These are phyloP conservation scores for Ophiostoma populinum DNA, from an alignment of 2,329 filamentous ascomycete species.

Conservation along the genomic window DNA sequence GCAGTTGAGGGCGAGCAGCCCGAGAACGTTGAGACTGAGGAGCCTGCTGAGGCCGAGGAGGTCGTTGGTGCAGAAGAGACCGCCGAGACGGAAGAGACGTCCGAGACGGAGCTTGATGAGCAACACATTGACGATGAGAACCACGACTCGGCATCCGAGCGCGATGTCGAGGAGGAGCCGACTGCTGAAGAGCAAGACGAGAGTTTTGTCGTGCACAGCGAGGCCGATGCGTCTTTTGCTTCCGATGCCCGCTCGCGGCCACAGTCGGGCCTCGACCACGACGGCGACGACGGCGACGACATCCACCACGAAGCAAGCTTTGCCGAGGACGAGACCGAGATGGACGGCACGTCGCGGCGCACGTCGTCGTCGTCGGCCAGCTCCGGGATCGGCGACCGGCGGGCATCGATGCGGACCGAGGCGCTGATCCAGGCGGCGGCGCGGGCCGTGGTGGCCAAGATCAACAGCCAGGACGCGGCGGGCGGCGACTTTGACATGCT, in stretches of 20 bases:
- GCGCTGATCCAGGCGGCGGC: conserved; percentile 36
- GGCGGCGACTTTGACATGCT: not conserved
- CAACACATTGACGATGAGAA: too few species aligned
- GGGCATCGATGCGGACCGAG: conserved; percentile 28
- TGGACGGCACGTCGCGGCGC: not conserved
- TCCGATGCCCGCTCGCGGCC: not conserved
- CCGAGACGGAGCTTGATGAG: too few species aligned
- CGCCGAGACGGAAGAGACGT: too few species aligned
- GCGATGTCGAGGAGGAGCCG: not conserved
- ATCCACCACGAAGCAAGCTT: not conserved
- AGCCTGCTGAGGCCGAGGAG: not conserved
- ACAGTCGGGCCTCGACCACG: not conserved
- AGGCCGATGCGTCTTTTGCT: conserved; percentile 1
- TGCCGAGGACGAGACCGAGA: not conserved
- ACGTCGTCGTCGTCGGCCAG: conserved; percentile 1
- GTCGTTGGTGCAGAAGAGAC: too few species aligned
- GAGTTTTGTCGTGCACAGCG: not conserved
- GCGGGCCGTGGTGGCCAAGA: conserved; percentile 30
- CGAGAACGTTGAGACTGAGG: not conserved
- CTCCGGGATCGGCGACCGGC: conserved; percentile 16
- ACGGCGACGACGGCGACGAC: not conserved
- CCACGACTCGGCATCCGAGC: not conserved
- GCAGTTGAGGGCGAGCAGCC: not conserved
- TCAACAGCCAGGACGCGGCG: conserved; percentile 21
- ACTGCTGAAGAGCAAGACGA: not conserved